Base-by-base conservation (phyloP, 176 grass and related monocot species). In the Puya raimondii region DNA sequence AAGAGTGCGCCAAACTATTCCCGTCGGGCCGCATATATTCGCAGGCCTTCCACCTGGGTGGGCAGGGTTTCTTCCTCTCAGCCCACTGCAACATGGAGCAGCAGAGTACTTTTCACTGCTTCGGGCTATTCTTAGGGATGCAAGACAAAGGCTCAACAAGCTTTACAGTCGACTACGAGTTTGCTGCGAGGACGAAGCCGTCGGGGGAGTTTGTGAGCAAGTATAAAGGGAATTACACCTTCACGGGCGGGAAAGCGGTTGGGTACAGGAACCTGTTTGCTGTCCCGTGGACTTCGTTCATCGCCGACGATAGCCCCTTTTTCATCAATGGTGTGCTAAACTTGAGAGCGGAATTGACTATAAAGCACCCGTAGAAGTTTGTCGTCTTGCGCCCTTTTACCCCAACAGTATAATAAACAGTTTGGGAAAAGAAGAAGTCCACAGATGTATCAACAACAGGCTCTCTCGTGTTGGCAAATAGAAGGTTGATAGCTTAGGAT, bases 141-240 rank as follows among this genome's bases (percentile, higher is more conserved):
- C 92, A 96, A 71, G 92, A 96, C 70, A 96, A 96, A 70, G 92
- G 92, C 9, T 96, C 92, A 5, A 86, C 85, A 2, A 91, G 88
- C 72, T 87, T 96, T 14, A 91, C 85, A 0, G 80, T 91, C 42
- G 82, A 96, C 71, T 88, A 81, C 7, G 91, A 96, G 57, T 81
- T 96, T 77, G 84, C 91, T 13, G 91, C 85, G 48, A 90, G 91
- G 50, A 64, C 53, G 10, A 81, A 74, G 56, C 73, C 85, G 0
- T 83, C 84, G 0, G 87, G 82, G 0, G 79, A 91, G 65, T 96
- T 96, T 68, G 80, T 76, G 50, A 91, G 85, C 79, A 86, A 86
- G 71, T 86, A 87, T 51, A 91, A 88, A 67, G 85, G 84, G 9
- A 85, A 96, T 54, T 96, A 96, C 78, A 96, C 91, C 0, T 96